Conservation (phyloP, 225 moss, liverwort and hornwort species). For the Pleurozium schreberi region DNA sequence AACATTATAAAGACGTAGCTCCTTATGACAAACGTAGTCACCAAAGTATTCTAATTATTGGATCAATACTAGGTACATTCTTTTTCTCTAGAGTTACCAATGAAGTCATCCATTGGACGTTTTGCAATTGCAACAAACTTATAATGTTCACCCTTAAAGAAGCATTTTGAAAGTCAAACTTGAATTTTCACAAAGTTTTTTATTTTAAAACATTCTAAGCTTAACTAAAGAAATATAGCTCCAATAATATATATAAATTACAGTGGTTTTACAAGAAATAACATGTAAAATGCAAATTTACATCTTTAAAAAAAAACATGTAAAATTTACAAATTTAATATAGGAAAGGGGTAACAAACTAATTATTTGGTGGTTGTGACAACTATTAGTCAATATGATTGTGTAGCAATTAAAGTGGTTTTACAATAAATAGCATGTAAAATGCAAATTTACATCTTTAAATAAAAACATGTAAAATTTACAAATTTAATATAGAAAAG, state of each 20-base stretch:
- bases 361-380: background rate
- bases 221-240: too few relatives aligned
- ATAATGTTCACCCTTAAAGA: too few relatives aligned
- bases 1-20: fast-evolving
- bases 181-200: too few relatives aligned
- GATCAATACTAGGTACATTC: background rate
- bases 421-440: background rate
- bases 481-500: background rate
- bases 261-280: background rate
- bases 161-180: too few relatives aligned
- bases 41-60: background rate
- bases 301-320: background rate
- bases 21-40: background rate
- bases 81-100: too few relatives aligned
- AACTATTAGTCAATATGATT: background rate
- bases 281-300: too few relatives aligned
- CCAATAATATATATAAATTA: background rate
- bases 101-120: too few relatives aligned
- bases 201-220: too few relatives aligned
- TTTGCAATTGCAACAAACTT: too few relatives aligned
- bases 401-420: background rate
- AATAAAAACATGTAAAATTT: background rate
- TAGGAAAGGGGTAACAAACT: background rate
- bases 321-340: background rate
- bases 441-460: background rate